Evolutionary conservation across 148 eudicot genomes (phyloP).

Genomic region (Rhododendron mucronatum): DNA sequence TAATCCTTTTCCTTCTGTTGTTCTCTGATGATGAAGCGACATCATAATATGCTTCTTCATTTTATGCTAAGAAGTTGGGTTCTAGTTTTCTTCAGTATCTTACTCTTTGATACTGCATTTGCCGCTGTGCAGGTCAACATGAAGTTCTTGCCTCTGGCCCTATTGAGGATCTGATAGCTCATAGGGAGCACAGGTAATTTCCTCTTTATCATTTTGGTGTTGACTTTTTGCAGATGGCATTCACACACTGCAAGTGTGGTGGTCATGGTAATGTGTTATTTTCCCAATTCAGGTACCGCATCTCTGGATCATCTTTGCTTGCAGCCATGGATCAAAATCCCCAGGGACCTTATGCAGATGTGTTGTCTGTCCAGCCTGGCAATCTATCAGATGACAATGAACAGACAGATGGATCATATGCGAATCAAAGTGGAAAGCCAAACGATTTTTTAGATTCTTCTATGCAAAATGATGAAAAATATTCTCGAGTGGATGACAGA

Average conservation of each 20-base stretch:
- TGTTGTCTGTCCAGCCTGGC: conserved; percentile 36
- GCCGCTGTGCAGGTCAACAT: conserved; percentile 64
- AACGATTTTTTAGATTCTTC: conserved; percentile 37
- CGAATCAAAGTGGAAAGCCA: conserved; percentile 43
- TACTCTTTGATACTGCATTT: not conserved
- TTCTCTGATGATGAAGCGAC: not conserved
- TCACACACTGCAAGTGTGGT: conserved; percentile 6
- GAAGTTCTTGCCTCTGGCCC: conserved; percentile 99
- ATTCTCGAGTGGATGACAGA: conserved; percentile 65
- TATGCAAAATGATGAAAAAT: conserved; percentile 42
- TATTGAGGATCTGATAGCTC: conserved; percentile 95
- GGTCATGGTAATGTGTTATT: conserved; percentile 5
- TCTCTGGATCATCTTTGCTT: conserved; percentile 91
- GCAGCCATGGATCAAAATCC: conserved; percentile 97
- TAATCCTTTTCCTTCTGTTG: not conserved
- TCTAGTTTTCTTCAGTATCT: not conserved
- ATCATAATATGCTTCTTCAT: not conserved
- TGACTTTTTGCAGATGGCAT: conserved; percentile 5
- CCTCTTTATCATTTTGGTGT: not conserved
- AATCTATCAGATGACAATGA: conserved; percentile 47
- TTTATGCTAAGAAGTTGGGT: not conserved
- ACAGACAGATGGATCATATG: conserved; percentile 48
- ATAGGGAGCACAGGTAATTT: conserved; percentile 91
- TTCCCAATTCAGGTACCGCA: conserved; percentile 70
- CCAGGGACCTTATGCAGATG: conserved; percentile 28